Evolutionary conservation across 2,329 filamentous ascomycete genomes (phyloP), one percentile per base, ranked within the genome.

Genomic region (Aspergillaceae sp.): DNA sequence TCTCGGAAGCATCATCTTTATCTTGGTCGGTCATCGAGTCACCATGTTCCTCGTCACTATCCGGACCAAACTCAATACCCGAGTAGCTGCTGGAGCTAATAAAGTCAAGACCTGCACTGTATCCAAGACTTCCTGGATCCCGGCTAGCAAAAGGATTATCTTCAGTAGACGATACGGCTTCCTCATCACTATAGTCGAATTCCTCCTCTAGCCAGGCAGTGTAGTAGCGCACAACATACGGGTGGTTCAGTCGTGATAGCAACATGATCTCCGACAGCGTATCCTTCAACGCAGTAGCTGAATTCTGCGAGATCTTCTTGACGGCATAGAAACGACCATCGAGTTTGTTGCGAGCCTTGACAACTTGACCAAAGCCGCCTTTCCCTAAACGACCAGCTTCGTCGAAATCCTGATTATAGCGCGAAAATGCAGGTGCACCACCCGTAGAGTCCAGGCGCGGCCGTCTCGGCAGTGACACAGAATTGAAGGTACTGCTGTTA

Each of bases 281-380:
- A 48, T 71, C 70, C 48, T 74, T 71, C 43, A 77, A 59, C 4
- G 76, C 74, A 7, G 83, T 77, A 28, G 85, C 79, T 1, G 87
- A 87, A 43, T 84, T 83, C 55, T 92, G 87, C 1, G 83, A 87
- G 51, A 98, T 92, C 64, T 97, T 96, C 66, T 98, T 98, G 62
- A 98, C 87, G 11, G 92, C 92, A 67, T 97, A 98, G 38, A 94
- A 84, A 48, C 90, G 86, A 0, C 87, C 87, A 62, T 97, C 92
- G 3, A 96, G 79, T 69, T 92, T 95, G 66, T 95, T 94, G 30
- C 91, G 80, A 2, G 91, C 91, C 64, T 95, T 94, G 46, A 97
- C 88, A 26, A 98, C 92, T 67, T 96, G 88, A 4, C 92, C 92
- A 67, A 95, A 98, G 0, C 91, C 92, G 38, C 92, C 92, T 63